Percentiles rank a stretch among this genome's conserved stretches.
phyloP scores from a whole-genome alignment of 108 stramenopile species.

The Cyclotella kingstonii region DNA sequence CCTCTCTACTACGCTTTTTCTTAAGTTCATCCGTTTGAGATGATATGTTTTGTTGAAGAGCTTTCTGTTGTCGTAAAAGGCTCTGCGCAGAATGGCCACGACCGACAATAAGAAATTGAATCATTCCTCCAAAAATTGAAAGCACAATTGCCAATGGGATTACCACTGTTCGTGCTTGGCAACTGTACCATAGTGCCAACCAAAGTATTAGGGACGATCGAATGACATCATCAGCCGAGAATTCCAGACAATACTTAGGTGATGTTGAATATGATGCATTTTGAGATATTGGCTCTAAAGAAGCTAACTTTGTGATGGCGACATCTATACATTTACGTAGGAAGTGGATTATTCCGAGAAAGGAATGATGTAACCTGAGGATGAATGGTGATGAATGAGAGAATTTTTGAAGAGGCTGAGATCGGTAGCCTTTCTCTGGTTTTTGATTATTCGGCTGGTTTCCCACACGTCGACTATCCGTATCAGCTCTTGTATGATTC shows the following conservation, averaged over 20 bases:
- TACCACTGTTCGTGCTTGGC: neutral
- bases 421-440: neutral
- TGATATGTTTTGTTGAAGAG: too few relatives aligned
- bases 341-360: neutral
- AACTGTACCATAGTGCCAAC: conserved; percentile 9
- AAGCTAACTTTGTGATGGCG: conserved; percentile 3
- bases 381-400: too few relatives aligned
- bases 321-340: conserved; percentile 1
- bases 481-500: neutral
- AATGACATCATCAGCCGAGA: conserved; percentile 25
- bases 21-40: too few relatives aligned
- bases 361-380: too few relatives aligned
- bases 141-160: conserved; percentile 1
- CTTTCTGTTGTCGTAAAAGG: too few relatives aligned
- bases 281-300: neutral
- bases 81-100: too few relatives aligned
- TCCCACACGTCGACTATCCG: neutral
- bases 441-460: too few relatives aligned
- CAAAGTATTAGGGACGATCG: conserved; percentile 17
- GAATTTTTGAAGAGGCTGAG: too few relatives aligned
- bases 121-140: conserved; percentile 2
- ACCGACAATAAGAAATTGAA: too few relatives aligned
- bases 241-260: conserved; percentile 23
- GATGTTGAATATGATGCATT: conserved; percentile 1
- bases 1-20: neutral